Evolutionary conservation across 2,329 filamentous ascomycete genomes (phyloP), one percentile per base, ranked within the genome.

Genomic region (Trichoderma brevicompactum): DNA sequence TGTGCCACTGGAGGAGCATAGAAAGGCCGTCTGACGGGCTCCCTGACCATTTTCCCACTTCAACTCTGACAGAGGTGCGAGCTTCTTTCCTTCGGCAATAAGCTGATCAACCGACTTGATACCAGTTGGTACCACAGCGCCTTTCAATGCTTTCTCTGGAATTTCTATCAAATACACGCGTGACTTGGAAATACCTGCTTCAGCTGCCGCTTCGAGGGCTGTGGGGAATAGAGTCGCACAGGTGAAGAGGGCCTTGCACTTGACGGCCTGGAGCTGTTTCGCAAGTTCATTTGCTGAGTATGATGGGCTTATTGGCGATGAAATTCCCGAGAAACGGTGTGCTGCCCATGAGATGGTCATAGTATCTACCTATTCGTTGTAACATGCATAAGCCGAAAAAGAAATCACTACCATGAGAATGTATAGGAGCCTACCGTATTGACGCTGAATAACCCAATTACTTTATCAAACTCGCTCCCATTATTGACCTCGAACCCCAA

Each of bases 381-480:
- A 10, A 17, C 15, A 23, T 19, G 13, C 7, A 15, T 43, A 7
- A 55, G 32, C 17, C n/a, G 6, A 28, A n/a, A 8, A n/a, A 58
- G 23, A 5, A 5, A 28, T 5, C 23, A 28, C 23, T 5, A 28
- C 23, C 23, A 28, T 28, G 23, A 28, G 23, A 55, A 5, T 12
- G 1, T 3, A 2, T 28, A 15, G n/a, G n/a, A n/a, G 8, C 73
- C 67, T 68, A 80, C 76, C 41, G 90, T 89, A 72, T 94, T 95
- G 67, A 92, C 75, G 23, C 87, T 88, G 77, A 91, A 94, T 43
- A 92, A 80, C 3, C 82, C 88, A 49, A 90, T 78, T 19, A 92
- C 88, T 77, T 93, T 94, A 70, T 94, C 90, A 87, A 89, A 93
- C 72, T 92, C 89, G 0, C 85, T 85, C 6, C 89, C 90, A 59